These are phyloP conservation scores for Sclerotinia spermophila DNA, from an alignment of 2,329 filamentous ascomycete species.

Conservation along the genomic window DNA sequence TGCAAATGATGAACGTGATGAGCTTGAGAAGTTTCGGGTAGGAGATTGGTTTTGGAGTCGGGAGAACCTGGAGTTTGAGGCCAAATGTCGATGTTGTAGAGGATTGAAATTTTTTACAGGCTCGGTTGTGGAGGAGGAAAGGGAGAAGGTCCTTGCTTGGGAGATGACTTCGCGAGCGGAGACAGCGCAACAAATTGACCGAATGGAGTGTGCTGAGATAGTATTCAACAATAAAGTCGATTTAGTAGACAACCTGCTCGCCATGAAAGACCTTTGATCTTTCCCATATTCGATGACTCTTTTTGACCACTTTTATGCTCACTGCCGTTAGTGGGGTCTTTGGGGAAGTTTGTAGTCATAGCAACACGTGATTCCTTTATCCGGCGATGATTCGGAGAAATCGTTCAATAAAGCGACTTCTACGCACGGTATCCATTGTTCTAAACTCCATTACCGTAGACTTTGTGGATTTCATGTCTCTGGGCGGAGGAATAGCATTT, in stretches of 20 bases:
- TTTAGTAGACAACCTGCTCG: not conserved
- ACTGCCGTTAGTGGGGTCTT: constrained; percentile 1
- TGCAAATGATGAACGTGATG: not conserved
- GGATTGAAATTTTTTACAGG: not conserved
- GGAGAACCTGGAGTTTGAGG: not conserved
- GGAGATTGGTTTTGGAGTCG: not conserved
- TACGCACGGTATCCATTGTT: not conserved
- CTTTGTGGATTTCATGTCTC: not conserved
- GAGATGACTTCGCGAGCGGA: not conserved
- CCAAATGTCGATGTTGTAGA: not conserved
- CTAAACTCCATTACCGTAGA: not conserved
- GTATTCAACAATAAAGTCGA: not conserved
- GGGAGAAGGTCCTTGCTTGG: constrained; percentile 12
- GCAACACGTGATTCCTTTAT: not conserved
- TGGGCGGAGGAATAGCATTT: too few relatives aligned
- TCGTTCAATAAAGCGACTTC: not conserved
- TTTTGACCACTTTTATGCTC: not conserved
- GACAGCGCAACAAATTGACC: not conserved
- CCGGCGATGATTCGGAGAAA: constrained; percentile 8
- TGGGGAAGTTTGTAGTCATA: not conserved
- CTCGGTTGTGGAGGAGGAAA: constrained; percentile 7
- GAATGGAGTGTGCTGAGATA: not conserved
- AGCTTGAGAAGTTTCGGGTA: not conserved
- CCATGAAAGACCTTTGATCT: not conserved
- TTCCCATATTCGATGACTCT: not conserved